Evolutionary conservation across 2,329 filamentous ascomycete species (phyloP).

Genomic region (Colletotrichum euphorbiae): DNA sequence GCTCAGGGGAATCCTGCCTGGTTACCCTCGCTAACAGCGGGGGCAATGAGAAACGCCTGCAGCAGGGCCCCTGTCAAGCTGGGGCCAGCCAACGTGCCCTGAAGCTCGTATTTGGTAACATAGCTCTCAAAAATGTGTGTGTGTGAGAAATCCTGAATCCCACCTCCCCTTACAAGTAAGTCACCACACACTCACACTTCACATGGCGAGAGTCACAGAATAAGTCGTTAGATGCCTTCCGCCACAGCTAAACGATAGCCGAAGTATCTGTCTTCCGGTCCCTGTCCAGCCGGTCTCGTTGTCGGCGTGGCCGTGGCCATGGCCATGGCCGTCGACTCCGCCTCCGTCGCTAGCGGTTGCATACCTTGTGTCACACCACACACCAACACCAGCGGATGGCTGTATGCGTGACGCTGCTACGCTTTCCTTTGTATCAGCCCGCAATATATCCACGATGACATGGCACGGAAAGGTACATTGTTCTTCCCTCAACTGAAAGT

Average conservation of each 20-base stretch:
- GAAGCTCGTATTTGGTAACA: slow-evolving; percentile 16
- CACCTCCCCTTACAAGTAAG: not conserved
- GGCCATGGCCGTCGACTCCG: not conserved
- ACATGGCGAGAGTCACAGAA: not conserved
- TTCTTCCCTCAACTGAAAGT: not conserved
- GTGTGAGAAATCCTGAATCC: not conserved
- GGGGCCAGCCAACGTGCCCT: slow-evolving; percentile 2
- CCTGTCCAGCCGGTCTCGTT: not conserved
- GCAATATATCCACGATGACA: slow-evolving; percentile 16
- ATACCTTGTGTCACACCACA: slow-evolving; percentile 27
- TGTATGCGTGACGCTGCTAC: slow-evolving; percentile 15
- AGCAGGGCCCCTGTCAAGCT: slow-evolving; percentile 28
- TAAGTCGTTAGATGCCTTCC: not conserved
- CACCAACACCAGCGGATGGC: slow-evolving; percentile 8
- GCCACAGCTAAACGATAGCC: not conserved
- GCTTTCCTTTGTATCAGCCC: slow-evolving; percentile 29
- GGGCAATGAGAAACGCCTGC: slow-evolving; percentile 22
- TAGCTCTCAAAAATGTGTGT: not conserved
- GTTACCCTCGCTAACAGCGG: slow-evolving; percentile 30
- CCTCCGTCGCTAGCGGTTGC: not conserved
- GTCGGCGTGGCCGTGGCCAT: slow-evolving; percentile 2
- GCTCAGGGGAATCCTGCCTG: slow-evolving; percentile 2
- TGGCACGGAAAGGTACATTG: slow-evolving; percentile 24
- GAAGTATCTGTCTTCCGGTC: not conserved
- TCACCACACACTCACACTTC: not conserved